These are phyloP conservation scores for Ustilago lituana DNA, from an alignment of 1,284 basidiomycete species.

Conservation along the genomic window DNA sequence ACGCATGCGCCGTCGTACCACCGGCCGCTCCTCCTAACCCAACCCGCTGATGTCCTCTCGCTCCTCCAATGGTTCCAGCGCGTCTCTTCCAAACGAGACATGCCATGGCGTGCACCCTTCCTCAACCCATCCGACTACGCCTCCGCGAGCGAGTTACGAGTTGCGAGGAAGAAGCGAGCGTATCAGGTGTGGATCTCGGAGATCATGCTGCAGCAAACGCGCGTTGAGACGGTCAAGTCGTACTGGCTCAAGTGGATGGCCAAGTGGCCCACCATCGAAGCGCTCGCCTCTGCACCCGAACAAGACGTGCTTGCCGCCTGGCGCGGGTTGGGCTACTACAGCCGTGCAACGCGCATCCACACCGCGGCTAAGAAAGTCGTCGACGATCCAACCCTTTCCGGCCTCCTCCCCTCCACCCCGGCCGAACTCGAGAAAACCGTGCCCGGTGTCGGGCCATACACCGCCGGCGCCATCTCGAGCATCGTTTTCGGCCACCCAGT, in stretches of 20 bases:
- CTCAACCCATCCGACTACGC: constrained; percentile 60
- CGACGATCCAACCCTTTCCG: constrained; percentile 70
- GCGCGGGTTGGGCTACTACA: constrained; percentile 65
- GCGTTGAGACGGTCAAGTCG: constrained; percentile 59
- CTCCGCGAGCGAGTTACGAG: constrained; percentile 69
- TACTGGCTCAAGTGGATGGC: constrained; percentile 64
- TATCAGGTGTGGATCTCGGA: constrained; percentile 85
- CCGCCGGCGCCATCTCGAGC: constrained; percentile 70
- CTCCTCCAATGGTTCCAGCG: constrained; percentile 74
- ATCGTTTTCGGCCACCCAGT: constrained; percentile 63
- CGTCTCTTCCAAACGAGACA: constrained; percentile 75
- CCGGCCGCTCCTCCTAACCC: constrained; percentile 46
- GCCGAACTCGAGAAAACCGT: constrained; percentile 83
- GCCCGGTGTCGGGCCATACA: constrained; percentile 90
- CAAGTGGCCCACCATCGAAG: constrained; percentile 68
- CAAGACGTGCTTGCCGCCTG: constrained; percentile 64
- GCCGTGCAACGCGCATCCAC: constrained; percentile 62
- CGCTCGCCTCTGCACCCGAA: constrained; percentile 76
- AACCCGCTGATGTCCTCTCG: constrained; percentile 17
- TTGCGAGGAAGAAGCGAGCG: constrained; percentile 67
- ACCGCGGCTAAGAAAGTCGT: constrained; percentile 59
- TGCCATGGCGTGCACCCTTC: constrained; percentile 86
- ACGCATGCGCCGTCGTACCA: constrained; percentile 45
- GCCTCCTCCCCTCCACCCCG: constrained; percentile 81
- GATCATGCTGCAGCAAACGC: constrained; percentile 97